Base-by-base conservation (phyloP, 2,329 filamentous ascomycete genomes). In the Acarospora socialis region DNA sequence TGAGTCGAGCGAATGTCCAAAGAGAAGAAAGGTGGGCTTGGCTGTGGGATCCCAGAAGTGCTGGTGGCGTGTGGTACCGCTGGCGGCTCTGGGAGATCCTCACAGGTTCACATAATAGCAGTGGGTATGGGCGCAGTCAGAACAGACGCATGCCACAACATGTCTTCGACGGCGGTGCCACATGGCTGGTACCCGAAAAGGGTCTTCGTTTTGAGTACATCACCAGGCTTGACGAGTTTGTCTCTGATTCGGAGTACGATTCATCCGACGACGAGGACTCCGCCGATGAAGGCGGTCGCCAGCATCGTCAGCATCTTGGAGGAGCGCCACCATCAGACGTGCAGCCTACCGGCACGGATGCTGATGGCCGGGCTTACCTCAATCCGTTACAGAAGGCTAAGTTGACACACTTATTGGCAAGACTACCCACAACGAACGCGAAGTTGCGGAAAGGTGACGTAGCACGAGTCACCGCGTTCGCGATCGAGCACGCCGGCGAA, bases 1-100 rank as follows among this genome's bases (percentile, higher is more conserved):
- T 95, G 90, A 78, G 77, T 30, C 68, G 81, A 12, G 72, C 80
- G 0, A 74, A 84, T 33, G 79, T 95, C 1, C 82, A 92, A 50
- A 69, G 67, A 23, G 81, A 93, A 37, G 81, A 92, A 52, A 84
- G 78, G 43, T 95, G 87, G 75, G 80, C 84, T 0, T 98, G 86
- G 81, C 64, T 98, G 4, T 98, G 82, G 77, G 79, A 95, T 52
- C 70, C 84, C 13, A 70, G 76, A 42, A 86, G 76, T 47, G 64
- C 68, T 40, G 84, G 74, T 16, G 87, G 79, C 10, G 70, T 92
- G 10, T 98, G 86, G 69, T 95, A 95, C 54, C 75, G 90, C 25
- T 95, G 83, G 80, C 73, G 82, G 26, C 50, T 95, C 26, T 94
- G 86, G 81, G 76, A 90, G 45, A 67, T 87, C 6, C 63, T 87